Evolutionary conservation across 306 rosid species (phyloP).

Genomic region (Dalbergia oliveri): DNA sequence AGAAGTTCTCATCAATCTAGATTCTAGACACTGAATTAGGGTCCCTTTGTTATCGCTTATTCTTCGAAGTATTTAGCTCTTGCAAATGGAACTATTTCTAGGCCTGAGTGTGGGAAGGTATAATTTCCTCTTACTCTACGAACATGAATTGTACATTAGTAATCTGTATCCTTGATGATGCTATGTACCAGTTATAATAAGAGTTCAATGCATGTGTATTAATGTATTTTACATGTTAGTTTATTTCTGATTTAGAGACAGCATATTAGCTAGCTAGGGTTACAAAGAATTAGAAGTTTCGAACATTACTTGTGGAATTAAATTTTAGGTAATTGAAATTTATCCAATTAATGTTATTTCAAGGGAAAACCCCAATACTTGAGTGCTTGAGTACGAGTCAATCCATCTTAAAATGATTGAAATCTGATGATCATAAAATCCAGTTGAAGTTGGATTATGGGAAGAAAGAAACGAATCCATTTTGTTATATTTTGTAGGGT

Average conservation of each 20-base stretch:
- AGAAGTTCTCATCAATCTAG: neutral
- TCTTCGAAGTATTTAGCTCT: neutral
- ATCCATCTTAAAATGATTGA: neutral
- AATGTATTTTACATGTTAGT: neutral
- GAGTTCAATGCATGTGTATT: slow-evolving; percentile 18
- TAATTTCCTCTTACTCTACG: slow-evolving; percentile 27
- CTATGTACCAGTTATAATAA: slow-evolving; percentile 11
- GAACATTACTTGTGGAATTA: neutral
- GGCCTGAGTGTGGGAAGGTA: neutral
- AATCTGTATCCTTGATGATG: slow-evolving; percentile 1
- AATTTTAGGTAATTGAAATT: neutral
- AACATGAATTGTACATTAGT: slow-evolving; percentile 45
- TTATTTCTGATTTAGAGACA: neutral
- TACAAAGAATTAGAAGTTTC: neutral
- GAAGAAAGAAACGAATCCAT: slow-evolving; percentile 1
- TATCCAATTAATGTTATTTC: neutral
- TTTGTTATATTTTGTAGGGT: neutral
- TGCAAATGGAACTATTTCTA: slow-evolving; percentile 3
- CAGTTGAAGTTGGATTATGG: slow-evolving; percentile 2
- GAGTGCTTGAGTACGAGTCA: neutral
- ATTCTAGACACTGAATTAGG: neutral
- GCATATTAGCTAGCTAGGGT: slow-evolving; percentile 30
- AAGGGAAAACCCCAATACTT: neutral
- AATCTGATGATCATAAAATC: neutral
- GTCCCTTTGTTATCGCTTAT: neutral